phyloP scores from a whole-genome alignment of 257 asterid species.

The Ajuga chamaepitys region DNA sequence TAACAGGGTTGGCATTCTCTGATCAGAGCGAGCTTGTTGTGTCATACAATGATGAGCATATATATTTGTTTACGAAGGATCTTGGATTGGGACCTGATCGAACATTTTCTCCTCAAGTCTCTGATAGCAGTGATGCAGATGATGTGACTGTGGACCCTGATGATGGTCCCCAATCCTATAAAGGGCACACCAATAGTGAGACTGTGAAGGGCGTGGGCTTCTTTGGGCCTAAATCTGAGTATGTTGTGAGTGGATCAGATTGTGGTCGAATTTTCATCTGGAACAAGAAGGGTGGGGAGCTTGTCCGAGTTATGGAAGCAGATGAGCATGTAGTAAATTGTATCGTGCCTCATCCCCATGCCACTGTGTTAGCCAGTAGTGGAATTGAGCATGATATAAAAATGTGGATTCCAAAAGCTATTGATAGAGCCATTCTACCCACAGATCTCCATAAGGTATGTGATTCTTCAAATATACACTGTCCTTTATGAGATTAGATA shows the following conservation, averaged over 20 bases:
- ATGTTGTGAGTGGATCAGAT: constrained; percentile 86
- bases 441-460: constrained; percentile 58
- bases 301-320: constrained; percentile 82
- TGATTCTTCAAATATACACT: background rate
- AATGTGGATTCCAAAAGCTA: constrained; percentile 74
- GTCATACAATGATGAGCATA: constrained; percentile 67
- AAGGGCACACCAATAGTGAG: constrained; percentile 68
- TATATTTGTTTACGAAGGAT: constrained; percentile 74
- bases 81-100: constrained; percentile 62
- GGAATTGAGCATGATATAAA: constrained; percentile 80
- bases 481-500: background rate
- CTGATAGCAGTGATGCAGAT: constrained; percentile 30
- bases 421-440: constrained; percentile 64
- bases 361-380: constrained; percentile 70
- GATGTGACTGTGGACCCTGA: constrained; percentile 18
- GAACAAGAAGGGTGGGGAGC: constrained; percentile 78
- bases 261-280: constrained; percentile 93
- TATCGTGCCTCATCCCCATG: constrained; percentile 81
- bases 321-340: constrained; percentile 72
- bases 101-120: constrained; percentile 25
- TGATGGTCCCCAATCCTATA: constrained; percentile 65
- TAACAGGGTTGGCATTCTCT: constrained; percentile 92
- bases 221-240: constrained; percentile 85
- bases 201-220: constrained; percentile 84
- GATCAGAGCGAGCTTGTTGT: constrained; percentile 89